Conservation (phyloP, 2,329 filamentous ascomycete genomes). For the Rutstroemia sp. region DNA sequence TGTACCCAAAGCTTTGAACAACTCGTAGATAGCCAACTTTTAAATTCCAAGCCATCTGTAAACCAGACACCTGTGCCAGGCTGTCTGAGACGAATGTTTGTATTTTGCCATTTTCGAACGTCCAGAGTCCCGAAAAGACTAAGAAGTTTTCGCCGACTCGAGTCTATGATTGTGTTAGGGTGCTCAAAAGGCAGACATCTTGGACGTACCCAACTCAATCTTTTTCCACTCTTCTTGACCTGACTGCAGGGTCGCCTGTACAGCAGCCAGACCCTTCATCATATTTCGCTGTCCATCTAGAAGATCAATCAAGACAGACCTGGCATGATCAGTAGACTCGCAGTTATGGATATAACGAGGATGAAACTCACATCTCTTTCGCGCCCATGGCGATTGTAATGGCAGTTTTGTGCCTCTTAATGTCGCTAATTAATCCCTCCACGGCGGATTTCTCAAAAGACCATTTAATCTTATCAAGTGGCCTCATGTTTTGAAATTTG, state of each 20-base stretch:
- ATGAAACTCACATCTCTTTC: conserved; percentile 4
- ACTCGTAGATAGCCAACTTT: conserved; percentile 5
- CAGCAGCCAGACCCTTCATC: background rate
- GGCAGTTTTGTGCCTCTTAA: conserved; percentile 14
- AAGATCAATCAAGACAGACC: background rate
- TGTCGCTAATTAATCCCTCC: conserved; percentile 9
- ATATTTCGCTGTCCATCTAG: background rate
- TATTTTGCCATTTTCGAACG: conserved; percentile 9
- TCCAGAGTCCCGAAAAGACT: conserved; percentile 8
- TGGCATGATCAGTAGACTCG: background rate
- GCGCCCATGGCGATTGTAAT: conserved; percentile 14
- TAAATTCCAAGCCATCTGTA: conserved; percentile 14
- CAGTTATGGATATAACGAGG: background rate
- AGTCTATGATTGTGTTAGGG: background rate
- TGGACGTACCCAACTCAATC: too few species aligned
- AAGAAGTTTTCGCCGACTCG: conserved; percentile 4
- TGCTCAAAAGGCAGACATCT: background rate
- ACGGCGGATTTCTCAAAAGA: conserved; percentile 7
- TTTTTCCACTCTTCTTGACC: background rate
- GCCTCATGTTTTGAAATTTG: background rate
- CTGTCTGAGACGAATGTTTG: conserved; percentile 12
- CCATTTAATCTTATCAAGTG: conserved; percentile 11
- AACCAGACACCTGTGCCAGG: conserved; percentile 18
- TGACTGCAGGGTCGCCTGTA: background rate
- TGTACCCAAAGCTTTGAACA: conserved; percentile 16